Evolutionary conservation across 768 basidiomycete genomes (phyloP).

Genomic region (Auricularia sp.): DNA sequence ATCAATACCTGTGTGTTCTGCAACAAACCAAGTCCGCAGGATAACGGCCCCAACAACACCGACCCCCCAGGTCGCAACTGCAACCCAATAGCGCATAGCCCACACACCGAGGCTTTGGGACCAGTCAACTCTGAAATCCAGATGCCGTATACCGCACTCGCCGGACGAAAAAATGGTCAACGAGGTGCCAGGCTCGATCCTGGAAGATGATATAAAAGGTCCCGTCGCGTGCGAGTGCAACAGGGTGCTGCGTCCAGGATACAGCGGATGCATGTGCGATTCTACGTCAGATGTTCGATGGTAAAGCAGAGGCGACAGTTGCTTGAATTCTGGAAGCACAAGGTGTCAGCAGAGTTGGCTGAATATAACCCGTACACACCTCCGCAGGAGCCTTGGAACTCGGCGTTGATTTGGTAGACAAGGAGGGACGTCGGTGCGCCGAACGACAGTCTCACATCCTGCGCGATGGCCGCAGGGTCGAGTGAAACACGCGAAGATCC

Average conservation of each 20-base stretch:
- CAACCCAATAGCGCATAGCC: conserved; percentile 65
- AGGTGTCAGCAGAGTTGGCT: background rate
- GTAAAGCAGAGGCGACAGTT: conserved; percentile 56
- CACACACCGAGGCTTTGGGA: conserved; percentile 58
- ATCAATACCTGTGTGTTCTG: background rate
- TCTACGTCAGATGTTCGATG: conserved; percentile 53
- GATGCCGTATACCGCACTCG: conserved; percentile 35
- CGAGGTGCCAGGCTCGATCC: conserved; percentile 30
- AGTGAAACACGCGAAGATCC: background rate
- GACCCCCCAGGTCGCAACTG: conserved; percentile 61
- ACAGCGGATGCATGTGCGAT: conserved; percentile 58
- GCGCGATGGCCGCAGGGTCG: background rate
- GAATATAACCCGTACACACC: conserved; percentile 11
- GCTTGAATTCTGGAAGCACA: conserved; percentile 21
- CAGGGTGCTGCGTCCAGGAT: conserved; percentile 31
- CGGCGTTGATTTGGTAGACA: conserved; percentile 48
- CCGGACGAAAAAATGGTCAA: conserved; percentile 54
- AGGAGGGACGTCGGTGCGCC: conserved; percentile 41
- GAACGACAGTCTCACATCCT: background rate
- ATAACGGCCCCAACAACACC: conserved; percentile 56
- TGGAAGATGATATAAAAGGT: conserved; percentile 43
- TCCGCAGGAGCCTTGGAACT: conserved; percentile 18
- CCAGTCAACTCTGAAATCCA: conserved; percentile 62
- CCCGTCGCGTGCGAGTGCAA: conserved; percentile 62
- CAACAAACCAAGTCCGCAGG: conserved; percentile 38